Conservation (phyloP, 2,329 filamentous ascomycete genomes). For the Onygenales sp. region DNA sequence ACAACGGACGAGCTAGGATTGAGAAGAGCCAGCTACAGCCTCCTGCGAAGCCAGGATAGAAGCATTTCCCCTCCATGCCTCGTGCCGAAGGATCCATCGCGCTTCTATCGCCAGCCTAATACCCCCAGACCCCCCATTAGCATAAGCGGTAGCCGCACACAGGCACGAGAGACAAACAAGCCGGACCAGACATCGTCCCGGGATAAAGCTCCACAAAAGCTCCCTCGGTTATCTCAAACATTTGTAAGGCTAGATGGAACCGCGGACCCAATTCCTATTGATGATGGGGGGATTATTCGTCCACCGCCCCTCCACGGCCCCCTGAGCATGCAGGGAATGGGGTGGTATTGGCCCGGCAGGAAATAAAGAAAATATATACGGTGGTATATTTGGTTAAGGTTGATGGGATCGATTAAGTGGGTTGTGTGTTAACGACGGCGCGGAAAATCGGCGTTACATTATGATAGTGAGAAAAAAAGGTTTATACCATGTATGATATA, state of each 20-base stretch:
- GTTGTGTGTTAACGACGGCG: no score
- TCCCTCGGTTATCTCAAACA: constrained; percentile 27
- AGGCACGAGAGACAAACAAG: background rate
- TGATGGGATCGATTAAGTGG: no score
- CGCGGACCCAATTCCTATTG: constrained; percentile 17
- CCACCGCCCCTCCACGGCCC: constrained; percentile 4
- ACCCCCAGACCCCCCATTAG: background rate
- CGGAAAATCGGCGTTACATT: no score
- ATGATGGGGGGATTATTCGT: constrained; percentile 25
- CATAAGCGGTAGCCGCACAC: background rate
- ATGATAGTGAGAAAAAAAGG: no score
- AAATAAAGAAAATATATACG: no score
- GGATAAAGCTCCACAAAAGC: constrained; percentile 24
- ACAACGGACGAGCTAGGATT: no score
- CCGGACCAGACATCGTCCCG: constrained; percentile 11
- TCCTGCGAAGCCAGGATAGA: background rate
- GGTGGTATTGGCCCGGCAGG: background rate
- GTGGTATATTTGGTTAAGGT: no score
- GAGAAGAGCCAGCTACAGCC: background rate
- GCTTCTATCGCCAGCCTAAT: background rate
- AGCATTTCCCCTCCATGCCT: background rate
- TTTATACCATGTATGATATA: no score
- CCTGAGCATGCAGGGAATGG: constrained; percentile 3
- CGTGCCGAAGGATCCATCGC: background rate
- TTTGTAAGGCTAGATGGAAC: constrained; percentile 11